Evolutionary conservation across 2,329 filamentous ascomycete species (phyloP), one percentile per base, ranked within the genome.

Genomic region (Aspergillus bombycis): DNA sequence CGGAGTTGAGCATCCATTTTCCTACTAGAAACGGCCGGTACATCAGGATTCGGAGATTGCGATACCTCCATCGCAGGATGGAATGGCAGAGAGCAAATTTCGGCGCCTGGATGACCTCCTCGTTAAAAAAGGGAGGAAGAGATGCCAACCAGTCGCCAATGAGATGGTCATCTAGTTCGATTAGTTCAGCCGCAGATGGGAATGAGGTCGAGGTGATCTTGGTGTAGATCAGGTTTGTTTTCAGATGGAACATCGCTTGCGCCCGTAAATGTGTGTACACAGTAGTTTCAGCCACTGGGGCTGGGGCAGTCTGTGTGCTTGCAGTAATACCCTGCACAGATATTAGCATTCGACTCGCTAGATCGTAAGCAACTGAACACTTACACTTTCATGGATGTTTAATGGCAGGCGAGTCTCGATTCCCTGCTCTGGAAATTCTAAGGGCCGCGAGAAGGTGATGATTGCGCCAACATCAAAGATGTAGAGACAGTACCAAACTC

Each of bases 391-490:
- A 57, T 77, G 72, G 0, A 77, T 65, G 60, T 79, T 79, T 34
- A 76, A 57, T 3, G 76, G 76, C 5, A 77, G 59, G n/a, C 70
- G 68, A 12, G 75, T 74, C 46, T 80, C 78, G n/a, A 78, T 68
- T 2, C 76, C 75, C 19, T 74, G 68, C 21, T 70, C 62, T 4
- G 79, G 79, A 67, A 76, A 77, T n/a, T 75, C 74, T 32, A 80
- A 64, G 1, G 80, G 80, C 11, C 80, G 73, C 1, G 77, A 78
- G 58, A 80, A 81, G 0, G 80, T 81, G 30, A 81, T 76, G 14
- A 75, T 76, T 7, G 78, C 79, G 6, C 79, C 80, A 4, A 76
- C 71, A 30, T 77, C 75, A 63, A 82, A 79, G 11, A 76, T 73
- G 61, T 75, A 80, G 6, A 73, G 58, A 41, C 68, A 67, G 48